phyloP scores from a whole-genome alignment of 345 rosid species.

The Sonneratia caseolaris region DNA sequence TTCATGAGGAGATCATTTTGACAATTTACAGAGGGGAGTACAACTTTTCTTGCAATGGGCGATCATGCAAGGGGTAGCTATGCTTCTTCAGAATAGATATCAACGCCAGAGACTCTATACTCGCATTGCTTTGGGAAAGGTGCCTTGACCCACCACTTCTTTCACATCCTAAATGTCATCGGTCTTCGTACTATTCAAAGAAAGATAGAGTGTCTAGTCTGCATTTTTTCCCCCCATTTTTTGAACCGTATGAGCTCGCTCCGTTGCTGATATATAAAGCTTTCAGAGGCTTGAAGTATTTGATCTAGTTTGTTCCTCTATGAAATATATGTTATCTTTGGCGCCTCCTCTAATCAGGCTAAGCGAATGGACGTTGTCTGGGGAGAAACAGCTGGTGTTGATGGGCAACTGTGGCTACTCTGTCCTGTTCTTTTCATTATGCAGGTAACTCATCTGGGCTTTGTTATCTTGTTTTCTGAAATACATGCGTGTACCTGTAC shows the following conservation, averaged over 20 bases:
- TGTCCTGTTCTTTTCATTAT: slow-evolving; percentile 86
- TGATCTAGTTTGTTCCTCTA: not conserved
- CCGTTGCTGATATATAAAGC: not conserved
- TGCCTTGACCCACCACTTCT: slow-evolving; percentile 11
- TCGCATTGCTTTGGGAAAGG: slow-evolving; percentile 98
- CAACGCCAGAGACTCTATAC: slow-evolving; percentile 98
- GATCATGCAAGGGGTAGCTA: slow-evolving; percentile 98
- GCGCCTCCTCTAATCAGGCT: slow-evolving; percentile 40
- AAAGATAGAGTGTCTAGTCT: not conserved
- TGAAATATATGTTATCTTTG: not conserved
- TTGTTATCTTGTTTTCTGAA: not conserved
- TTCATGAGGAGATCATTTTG: not conserved
- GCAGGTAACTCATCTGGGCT: slow-evolving; percentile 43
- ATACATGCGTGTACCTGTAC: not conserved
- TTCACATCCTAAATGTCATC: not conserved
- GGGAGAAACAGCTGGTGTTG: slow-evolving; percentile 99
- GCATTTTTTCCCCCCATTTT: not conserved
- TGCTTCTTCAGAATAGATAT: slow-evolving; percentile 98
- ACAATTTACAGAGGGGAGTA: slow-evolving; percentile 71
- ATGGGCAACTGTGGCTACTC: slow-evolving; percentile 89
- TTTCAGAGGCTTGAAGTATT: not conserved
- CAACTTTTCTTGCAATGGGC: slow-evolving; percentile 99
- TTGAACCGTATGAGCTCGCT: not conserved
- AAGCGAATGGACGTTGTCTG: slow-evolving; percentile 99
- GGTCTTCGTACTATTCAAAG: not conserved